Conservation (phyloP, 345 rosid genomes). For the Dipteronia sinensis region DNA sequence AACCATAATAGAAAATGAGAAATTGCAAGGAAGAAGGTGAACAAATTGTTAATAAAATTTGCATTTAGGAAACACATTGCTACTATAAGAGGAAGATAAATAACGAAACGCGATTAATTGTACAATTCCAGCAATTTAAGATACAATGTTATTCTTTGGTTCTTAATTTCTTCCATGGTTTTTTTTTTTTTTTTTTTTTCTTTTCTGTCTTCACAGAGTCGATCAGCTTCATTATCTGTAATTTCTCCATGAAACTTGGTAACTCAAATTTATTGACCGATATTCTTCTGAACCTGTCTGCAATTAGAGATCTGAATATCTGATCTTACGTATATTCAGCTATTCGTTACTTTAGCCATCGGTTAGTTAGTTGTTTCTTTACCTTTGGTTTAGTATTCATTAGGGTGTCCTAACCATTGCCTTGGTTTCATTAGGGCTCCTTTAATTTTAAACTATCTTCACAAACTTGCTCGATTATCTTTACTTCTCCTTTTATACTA, state of each 20-base stretch:
- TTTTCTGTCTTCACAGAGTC: background rate
- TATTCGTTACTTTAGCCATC: background rate
- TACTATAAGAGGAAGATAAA: background rate
- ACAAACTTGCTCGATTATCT: background rate
- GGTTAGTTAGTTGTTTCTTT: background rate
- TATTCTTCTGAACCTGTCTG: background rate
- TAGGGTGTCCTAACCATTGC: background rate
- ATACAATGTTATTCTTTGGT: background rate
- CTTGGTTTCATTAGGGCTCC: background rate
- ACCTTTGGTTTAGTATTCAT: background rate
- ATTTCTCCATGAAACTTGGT: background rate
- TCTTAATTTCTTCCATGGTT: background rate
- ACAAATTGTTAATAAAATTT: background rate
- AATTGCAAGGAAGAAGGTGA: background rate
- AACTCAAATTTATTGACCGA: background rate
- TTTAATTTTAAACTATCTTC: background rate
- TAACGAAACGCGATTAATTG: background rate
- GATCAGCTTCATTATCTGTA: background rate
- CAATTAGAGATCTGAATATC: background rate
- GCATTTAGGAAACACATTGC: background rate
- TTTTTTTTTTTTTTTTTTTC: background rate
- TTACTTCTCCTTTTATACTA: background rate
- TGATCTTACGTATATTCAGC: background rate
- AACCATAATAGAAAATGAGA: background rate
- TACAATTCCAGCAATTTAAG: background rate